Evolutionary conservation across 2,329 filamentous ascomycete species (phyloP), one percentile per base, ranked within the genome.

Genomic region (Aureobasidium sp.): DNA sequence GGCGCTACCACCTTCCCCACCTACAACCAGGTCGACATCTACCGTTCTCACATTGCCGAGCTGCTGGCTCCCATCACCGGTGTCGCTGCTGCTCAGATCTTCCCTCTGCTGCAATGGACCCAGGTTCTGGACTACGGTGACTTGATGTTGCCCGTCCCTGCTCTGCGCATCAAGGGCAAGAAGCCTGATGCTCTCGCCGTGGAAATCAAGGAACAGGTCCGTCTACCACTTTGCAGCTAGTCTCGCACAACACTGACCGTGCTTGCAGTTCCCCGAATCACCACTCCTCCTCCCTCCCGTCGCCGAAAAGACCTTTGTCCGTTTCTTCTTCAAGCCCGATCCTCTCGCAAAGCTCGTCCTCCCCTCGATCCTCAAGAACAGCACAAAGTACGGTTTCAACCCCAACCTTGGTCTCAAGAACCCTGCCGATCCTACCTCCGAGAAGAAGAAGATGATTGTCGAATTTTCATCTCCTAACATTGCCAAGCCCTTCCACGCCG

Each of bases 401-500:
- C 71, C 74, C 16, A 73, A 73, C 37, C 65, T 77, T 32, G 84
- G 84, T 16, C 72, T 83, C 21, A 77, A 75, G 59, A 81, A 89
- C 63, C 76, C 79, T 32, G 71, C 74, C 19, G 78, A 88, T 63
- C 76, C 80, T 6, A 76, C 73, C 48, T 74, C 77, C 55, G 81
- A 79, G 57, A 74, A 74, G 61, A 88, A 88, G 75, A 79, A 77
- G 62, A 76, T 84, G 39, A 79, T 93, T 48, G 79, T 93, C 62
- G 88, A 93, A 64, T 93, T 91, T 69, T 89, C 85, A 6, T 90
- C 85, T 6, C 88, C 88, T 47, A 93, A 93, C 67, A 90, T 93
- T 56, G 88, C 88, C 40, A 91, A 91, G 71, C 87, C 84, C 19
- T 89, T 90, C 69, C 83, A 87, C 63, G 84, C 83, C 19, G 83